Evolutionary conservation across 306 rosid genomes (phyloP), one percentile per base, ranked within the genome.

Genomic region (Elaeagnus macrophylla): DNA sequence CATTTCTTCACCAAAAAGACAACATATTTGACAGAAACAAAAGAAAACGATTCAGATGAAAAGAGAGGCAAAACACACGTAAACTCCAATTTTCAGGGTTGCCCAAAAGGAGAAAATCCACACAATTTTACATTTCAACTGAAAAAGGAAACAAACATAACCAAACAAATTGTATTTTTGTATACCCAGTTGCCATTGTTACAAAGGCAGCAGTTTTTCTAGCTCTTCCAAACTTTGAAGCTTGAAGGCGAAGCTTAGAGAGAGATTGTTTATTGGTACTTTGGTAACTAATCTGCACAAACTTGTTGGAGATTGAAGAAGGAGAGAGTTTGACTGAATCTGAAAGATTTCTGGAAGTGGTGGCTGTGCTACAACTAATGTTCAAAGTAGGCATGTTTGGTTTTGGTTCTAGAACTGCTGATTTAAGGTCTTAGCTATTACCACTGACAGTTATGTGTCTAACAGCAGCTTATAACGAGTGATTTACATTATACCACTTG

Each of bases 171-270:
- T 25, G 32, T 25, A 2, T 25, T 20, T 20, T 39, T 37, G 32
- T 52, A 50, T 80, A 83, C 87, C 76, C 76, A 61, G 78, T 58
- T 40, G 71, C 74, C 83, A 81, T 81, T 55, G 58, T 45, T 53
- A 64, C 65, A 52, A 64, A 60, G 40, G 46, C 43, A 41, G 51
- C 32, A 43, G 69, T 61, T 25, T 25, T 25, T 69, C 72, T 60
- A 46, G 62, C 13, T 60, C 37, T 56, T 44, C 65, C 49, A 39
- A 9, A 45, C 32, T 25, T 25, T 36, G 46, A 41, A 17, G 72
- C 12, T 54, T 51, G 64, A 38, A 48, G 72, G 35, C 38, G 67
- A 68, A 74, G 79, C 57, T 60, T 67, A 46, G 37, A 47, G 16
- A 68, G 67, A 49, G 50, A 48, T 51, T 37, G 36, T 7, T 37